Base-by-base conservation (phyloP, 306 rosid species). In the Morella rubra region DNA sequence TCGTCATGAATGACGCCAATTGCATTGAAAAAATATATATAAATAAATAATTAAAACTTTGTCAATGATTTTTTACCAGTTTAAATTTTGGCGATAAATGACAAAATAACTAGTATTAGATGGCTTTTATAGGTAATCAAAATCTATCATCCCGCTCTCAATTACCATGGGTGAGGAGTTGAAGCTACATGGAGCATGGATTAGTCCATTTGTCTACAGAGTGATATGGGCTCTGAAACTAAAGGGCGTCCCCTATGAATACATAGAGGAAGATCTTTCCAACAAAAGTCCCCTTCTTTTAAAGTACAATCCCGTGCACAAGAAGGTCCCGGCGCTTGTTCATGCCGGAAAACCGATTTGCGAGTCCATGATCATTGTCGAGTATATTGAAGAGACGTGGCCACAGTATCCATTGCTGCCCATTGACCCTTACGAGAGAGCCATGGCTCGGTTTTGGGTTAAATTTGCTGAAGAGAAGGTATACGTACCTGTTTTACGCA, bases 361-460 rank as follows among this genome's bases (percentile, higher is more conserved):
- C 16, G 90, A 90, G 44, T 85, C 91, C 37, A 77, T 74, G 85
- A 22, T 82, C 65, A 90, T 90, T 70, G 44, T 87, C 44, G 82
- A 87, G 71, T 90, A 87, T 56, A 77, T 90, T 32, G 89, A 84
- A 51, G 84, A 90, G 41, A 47, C 73, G 0, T 90, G 92, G 90
- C 83, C 89, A 27, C 77, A 86, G 0, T 71, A 59, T 10, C 76
- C 92, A 12, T 65, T 88, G 41, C 71, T 88, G 54, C 90, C 90
- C 4, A 18, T 7, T 58, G 78, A 88, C 55, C 78, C 90, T 40
- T 76, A 53, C 58, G 83, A 86, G 3, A 86, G 65, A 84, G 81
- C 92, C 51, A 27, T 19, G 0, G 87, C 88, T 24, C 77, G 90
- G 3, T 90, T 90, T 73, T 90, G 92, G 90, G 74, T 77, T 7